Evolutionary conservation across 1,284 basidiomycete species (phyloP), one percentile per base, ranked within the genome.

Genomic region (Trichosporon sp.): DNA sequence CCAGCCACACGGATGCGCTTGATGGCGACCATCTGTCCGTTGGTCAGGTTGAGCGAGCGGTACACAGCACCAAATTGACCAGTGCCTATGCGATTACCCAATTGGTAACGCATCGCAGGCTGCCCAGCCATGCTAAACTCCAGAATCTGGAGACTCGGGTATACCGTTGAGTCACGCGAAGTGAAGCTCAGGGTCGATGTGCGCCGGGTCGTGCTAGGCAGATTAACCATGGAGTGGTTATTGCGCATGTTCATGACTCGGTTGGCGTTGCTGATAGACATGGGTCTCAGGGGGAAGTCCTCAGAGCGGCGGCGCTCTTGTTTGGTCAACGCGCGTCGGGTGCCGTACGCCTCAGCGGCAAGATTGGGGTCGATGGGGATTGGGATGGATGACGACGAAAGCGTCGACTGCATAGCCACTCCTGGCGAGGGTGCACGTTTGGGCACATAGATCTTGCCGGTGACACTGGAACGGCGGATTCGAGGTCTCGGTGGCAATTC

Each of bases 11-110:
- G 88, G 78, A 97, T 96, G 21, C 93, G 90, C 85, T 97, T 97
- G 71, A 97, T 93, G 21, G 95, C 95, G 21, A 96, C 94, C 89
- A 94, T 95, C 83, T 96, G 92, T 38, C 93, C 96, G 1, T 91
- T 94, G 76, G 91, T 92, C 78, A 97, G 85, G 81, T 98, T 96
- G 70, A 98, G 86, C 4, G 96, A 95, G 19, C 93, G 90, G 83
- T 96, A 98, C 7, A 98, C 96, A 10, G 94, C 90, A 26, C 96
- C 96, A 82, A 98, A 98, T 85, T 98, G 96, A 6, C 96, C 96
- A 67, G 92, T 90, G 2, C 96, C 96, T 75, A 98, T 96, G 83
- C 94, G 96, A 82, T 97, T 96, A 43, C 94, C 94, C 19, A 97
- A 86, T 92, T 95, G 93, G 81, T 93, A 96, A 82, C 90, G 91